Percentiles rank a stretch among this genome's conserved stretches.
Conservation (phyloP, 2,329 filamentous ascomycete genomes). For the Dothistroma pini region DNA sequence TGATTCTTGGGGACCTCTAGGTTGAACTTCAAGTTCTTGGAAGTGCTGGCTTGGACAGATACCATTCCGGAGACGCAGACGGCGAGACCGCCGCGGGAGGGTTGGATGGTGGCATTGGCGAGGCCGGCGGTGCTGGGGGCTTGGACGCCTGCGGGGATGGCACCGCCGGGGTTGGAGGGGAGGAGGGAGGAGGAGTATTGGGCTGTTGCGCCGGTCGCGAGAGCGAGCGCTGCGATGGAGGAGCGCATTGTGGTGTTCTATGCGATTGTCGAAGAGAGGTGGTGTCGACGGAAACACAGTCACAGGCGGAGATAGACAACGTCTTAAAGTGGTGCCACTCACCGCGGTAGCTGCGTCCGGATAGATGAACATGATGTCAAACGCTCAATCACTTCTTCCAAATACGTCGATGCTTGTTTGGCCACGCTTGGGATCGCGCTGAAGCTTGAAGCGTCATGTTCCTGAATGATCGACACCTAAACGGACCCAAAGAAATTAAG, state of each 20-base stretch:
- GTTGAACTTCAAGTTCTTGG: constrained; percentile 30
- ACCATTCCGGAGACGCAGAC: constrained; percentile 30
- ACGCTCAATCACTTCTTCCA: background rate
- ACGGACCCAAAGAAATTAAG: background rate
- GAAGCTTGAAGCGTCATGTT: background rate
- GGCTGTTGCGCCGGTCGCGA: constrained; percentile 10
- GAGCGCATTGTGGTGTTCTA: background rate
- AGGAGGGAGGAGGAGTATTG: constrained; percentile 15
- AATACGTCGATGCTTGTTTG: background rate
- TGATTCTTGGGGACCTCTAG: constrained; percentile 28
- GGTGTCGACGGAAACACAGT: background rate
- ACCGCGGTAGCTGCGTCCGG: background rate
- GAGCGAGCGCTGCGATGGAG: constrained; percentile 1
- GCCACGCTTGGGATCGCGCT: background rate
- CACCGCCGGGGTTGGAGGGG: constrained; percentile 18
- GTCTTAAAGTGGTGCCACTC: background rate
- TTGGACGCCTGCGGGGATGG: constrained; percentile 15
- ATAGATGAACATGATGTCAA: background rate
- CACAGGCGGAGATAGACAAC: too few species aligned
- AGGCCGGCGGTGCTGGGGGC: constrained; percentile 15
- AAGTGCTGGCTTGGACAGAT: constrained; percentile 24
- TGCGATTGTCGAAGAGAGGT: background rate
- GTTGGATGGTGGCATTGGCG: constrained; percentile 19
- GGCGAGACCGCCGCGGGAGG: constrained; percentile 28
- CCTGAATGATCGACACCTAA: background rate